These are phyloP conservation scores for Apiospora koreana DNA, from an alignment of 2,329 filamentous ascomycete species.

Conservation along the genomic window DNA sequence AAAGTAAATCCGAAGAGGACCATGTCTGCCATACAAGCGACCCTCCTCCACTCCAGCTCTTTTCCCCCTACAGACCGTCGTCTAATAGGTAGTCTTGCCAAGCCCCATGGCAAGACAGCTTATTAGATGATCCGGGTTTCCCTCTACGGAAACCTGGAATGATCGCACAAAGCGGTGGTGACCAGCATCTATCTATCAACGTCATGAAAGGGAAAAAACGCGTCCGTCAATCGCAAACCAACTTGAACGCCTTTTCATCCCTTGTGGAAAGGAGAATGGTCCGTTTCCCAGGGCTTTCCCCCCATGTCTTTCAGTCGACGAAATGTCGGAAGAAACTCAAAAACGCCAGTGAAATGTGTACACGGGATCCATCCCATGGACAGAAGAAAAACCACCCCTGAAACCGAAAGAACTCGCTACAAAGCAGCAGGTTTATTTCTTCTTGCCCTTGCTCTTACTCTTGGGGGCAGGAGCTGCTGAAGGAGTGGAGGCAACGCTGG, in stretches of 20 bases:
- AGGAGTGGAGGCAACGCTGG: constrained; percentile 78
- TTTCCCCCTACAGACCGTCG: not conserved
- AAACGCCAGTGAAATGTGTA: not conserved
- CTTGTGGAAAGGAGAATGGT: not conserved
- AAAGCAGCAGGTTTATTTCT: constrained; percentile 42
- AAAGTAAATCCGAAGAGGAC: not conserved
- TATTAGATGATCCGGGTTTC: not conserved
- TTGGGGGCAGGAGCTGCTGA: constrained; percentile 50
- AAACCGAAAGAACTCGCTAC: constrained; percentile 2
- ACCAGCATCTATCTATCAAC: not conserved
- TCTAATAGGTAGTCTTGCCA: not conserved
- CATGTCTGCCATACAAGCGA: not conserved
- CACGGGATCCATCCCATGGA: constrained; percentile 2
- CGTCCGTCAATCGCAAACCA: not conserved
- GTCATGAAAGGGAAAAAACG: not conserved
- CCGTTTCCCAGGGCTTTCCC: not conserved
- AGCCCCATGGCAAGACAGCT: not conserved
- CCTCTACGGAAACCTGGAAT: not conserved
- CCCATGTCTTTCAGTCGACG: not conserved
- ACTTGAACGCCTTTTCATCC: not conserved
- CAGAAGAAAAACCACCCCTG: not conserved
- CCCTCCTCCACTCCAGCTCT: not conserved
- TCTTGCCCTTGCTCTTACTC: constrained; percentile 52
- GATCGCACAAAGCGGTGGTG: not conserved
- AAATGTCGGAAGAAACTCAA: not conserved